phyloP scores from a whole-genome alignment of 1,284 basidiomycete genomes.

The Ganoderma resinaceum region DNA sequence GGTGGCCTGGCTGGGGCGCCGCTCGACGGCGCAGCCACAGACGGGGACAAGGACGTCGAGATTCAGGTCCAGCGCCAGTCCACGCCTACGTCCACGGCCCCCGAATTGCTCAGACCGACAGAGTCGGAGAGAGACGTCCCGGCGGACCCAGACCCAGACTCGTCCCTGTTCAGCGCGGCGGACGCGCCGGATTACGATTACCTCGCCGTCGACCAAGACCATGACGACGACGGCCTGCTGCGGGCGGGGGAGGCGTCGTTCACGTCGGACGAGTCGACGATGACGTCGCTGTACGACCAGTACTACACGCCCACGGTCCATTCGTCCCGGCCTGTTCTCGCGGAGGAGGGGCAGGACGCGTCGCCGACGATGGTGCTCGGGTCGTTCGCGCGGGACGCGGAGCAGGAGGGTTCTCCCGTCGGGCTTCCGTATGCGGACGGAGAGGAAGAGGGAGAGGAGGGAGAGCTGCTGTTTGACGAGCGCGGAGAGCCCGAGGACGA shows the following conservation, averaged over 20 bases:
- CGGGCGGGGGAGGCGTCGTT: conserved; percentile 25
- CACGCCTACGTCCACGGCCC: not conserved
- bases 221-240: conserved; percentile 13
- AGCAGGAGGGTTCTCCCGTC: not conserved
- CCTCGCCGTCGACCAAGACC: conserved; percentile 12
- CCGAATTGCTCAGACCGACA: not conserved
- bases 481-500: not conserved
- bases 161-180: conserved; percentile 18
- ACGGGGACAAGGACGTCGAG: conserved; percentile 4
- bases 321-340: not conserved
- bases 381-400: not conserved
- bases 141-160: conserved; percentile 5
- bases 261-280: conserved; percentile 31
- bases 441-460: too few species aligned
- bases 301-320: conserved; percentile 31
- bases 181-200: conserved; percentile 16
- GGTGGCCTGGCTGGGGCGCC: not conserved
- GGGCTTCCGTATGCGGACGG: not conserved
- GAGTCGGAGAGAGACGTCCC: not conserved
- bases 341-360: not conserved
- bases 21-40: not conserved
- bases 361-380: not conserved
- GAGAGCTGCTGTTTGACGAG: not conserved
- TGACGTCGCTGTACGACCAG: conserved; percentile 31
- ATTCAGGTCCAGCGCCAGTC: conserved; percentile 13